Percentiles rank a stretch among this genome's conserved stretches.
Evolutionary conservation across 345 rosid species (phyloP).

Genomic region (Brassica napus): Da-Ae NC_063435.1:779501-780000

Average conservation of each 20-base stretch:
- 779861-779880: slow-evolving; percentile 29
- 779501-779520: background rate
- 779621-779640: slow-evolving; percentile 3
- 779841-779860: slow-evolving; percentile 25
- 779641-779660: background rate
- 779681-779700: slow-evolving; percentile 4
- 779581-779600: background rate
- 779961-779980: slow-evolving; percentile 29
- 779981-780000: slow-evolving; percentile 17
- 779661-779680: slow-evolving; percentile 7
- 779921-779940: slow-evolving; percentile 38
- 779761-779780: slow-evolving; percentile 2
- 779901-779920: slow-evolving; percentile 40
- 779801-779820: slow-evolving; percentile 7
- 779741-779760: background rate
- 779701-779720: background rate
- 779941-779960: slow-evolving; percentile 26
- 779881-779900: slow-evolving; percentile 41
- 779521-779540: slow-evolving; percentile 8
- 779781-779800: slow-evolving; percentile 10
- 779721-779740: slow-evolving; percentile 11
- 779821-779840: slow-evolving; percentile 20
- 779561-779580: slow-evolving; percentile 11
- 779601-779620: slow-evolving; percentile 20
- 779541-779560: slow-evolving; percentile 1